Evolutionary conservation across 2,329 filamentous ascomycete species (phyloP).

Genomic region (Trichoderma koningii): DNA sequence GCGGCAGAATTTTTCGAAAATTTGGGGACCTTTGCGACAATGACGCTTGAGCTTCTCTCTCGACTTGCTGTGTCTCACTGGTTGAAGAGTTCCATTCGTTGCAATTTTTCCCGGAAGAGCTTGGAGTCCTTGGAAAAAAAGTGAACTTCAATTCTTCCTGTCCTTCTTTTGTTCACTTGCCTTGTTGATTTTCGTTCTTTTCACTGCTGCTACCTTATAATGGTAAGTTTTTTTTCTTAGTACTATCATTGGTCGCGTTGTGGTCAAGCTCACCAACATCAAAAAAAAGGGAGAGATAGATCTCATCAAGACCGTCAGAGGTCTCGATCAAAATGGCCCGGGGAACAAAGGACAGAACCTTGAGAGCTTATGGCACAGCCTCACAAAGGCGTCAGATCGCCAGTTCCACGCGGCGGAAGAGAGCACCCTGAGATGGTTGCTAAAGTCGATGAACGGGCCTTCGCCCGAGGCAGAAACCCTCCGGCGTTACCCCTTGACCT

Average conservation of each 20-base stretch:
- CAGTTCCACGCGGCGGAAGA: constrained; percentile 58
- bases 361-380: constrained; percentile 50
- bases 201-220: not conserved
- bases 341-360: constrained; percentile 51
- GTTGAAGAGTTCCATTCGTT: not conserved
- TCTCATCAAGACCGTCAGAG: constrained; percentile 56
- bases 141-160: not conserved
- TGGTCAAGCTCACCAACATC: constrained; percentile 25
- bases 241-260: constrained; percentile 2
- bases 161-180: constrained; percentile 15
- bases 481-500: constrained; percentile 58
- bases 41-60: constrained; percentile 11
- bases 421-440: constrained; percentile 62
- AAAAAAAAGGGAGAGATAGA: constrained; percentile 38
- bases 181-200: constrained; percentile 1
- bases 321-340: constrained; percentile 56
- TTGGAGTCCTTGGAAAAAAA: too few species aligned
- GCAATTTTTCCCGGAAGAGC: too few species aligned
- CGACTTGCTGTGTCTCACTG: not conserved
- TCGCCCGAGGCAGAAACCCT: constrained; percentile 52
- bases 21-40: constrained; percentile 37
- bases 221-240: constrained; percentile 13
- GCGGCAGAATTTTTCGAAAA: constrained; percentile 52
- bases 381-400: constrained; percentile 47
- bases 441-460: constrained; percentile 60